Percentiles rank a stretch among this genome's conserved stretches.
These are phyloP conservation scores for Didymella exigua DNA, from an alignment of 2,329 filamentous ascomycete species.

Conservation along the genomic window DNA sequence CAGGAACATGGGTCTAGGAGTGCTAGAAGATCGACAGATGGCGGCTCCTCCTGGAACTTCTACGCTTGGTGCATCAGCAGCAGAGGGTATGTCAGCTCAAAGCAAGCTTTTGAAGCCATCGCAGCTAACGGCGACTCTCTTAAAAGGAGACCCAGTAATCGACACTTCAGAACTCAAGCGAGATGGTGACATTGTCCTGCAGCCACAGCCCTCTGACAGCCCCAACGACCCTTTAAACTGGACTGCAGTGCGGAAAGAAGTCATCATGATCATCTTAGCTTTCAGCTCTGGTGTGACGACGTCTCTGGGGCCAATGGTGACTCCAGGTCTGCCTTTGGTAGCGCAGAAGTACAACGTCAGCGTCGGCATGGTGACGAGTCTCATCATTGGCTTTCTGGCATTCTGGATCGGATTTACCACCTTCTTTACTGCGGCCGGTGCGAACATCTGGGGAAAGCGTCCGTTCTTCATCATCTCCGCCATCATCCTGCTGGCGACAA, in stretches of 20 bases:
- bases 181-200: conserved; percentile 73
- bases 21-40: conserved; percentile 40
- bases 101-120: background rate
- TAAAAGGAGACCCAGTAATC: conserved; percentile 20
- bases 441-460: conserved; percentile 48
- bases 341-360: conserved; percentile 46
- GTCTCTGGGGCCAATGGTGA: conserved; percentile 50
- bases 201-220: conserved; percentile 89
- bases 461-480: conserved; percentile 48
- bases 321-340: conserved; percentile 46
- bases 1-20: conserved; percentile 38
- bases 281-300: conserved; percentile 45
- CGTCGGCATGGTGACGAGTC: conserved; percentile 47
- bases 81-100: background rate
- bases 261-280: conserved; percentile 42
- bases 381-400: conserved; percentile 47
- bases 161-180: conserved; percentile 44
- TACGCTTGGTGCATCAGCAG: conserved; percentile 20
- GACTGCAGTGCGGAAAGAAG: conserved; percentile 36
- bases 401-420: conserved; percentile 50
- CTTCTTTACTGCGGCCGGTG: conserved; percentile 51
- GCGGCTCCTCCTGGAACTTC: conserved; percentile 40
- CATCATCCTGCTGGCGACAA: conserved; percentile 44
- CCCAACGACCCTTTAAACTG: conserved; percentile 78
- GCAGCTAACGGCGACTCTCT: background rate